A percentile compares a stretch with the other conserved stretches of the same genome.
These are phyloP conservation scores for Centaurea solstitialis DNA, from an alignment of 129 eudicot genomes.

Conservation along the genomic window DNA sequence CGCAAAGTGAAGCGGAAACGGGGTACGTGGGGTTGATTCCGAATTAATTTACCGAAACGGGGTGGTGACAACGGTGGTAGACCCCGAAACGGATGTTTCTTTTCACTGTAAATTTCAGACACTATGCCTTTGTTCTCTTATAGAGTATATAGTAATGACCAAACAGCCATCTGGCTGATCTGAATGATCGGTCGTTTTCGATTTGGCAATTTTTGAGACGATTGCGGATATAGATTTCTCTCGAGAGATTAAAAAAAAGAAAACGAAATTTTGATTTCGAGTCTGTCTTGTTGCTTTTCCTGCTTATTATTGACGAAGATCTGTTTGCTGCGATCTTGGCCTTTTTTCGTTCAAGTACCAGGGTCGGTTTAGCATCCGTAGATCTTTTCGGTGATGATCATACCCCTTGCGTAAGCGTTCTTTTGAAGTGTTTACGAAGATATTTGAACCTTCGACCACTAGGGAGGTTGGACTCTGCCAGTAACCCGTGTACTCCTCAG, in stretches of 20 bases:
- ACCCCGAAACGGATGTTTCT: slow-evolving; percentile 46
- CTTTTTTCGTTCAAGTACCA: no score
- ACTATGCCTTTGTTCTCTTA: slow-evolving; percentile 85
- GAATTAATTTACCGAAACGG: slow-evolving; percentile 66
- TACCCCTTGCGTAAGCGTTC: no score
- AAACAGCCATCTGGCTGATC: slow-evolving; percentile 52
- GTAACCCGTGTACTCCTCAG: neutral
- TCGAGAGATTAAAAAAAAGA: slow-evolving; percentile 31
- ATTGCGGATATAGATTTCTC: slow-evolving; percentile 31
- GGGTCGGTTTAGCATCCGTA: no score
- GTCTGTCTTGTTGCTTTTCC: neutral
- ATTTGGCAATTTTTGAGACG: slow-evolving; percentile 52
- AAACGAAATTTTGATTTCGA: slow-evolving; percentile 32
- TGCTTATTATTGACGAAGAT: neutral
- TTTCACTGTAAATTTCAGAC: slow-evolving; percentile 82
- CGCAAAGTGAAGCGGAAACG: slow-evolving; percentile 19
- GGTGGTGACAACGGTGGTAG: slow-evolving; percentile 46
- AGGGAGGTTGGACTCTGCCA: neutral
- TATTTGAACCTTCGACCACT: neutral
- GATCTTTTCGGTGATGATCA: no score
- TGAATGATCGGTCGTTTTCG: slow-evolving; percentile 29
- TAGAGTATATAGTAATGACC: slow-evolving; percentile 67
- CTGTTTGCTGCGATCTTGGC: no score
- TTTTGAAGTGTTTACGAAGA: no score
- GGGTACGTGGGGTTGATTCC: slow-evolving; percentile 23